A percentile compares a stretch with the other conserved stretches of the same genome.
Conservation (phyloP, 129 eudicot species). For the Apium graveolens region DNA sequence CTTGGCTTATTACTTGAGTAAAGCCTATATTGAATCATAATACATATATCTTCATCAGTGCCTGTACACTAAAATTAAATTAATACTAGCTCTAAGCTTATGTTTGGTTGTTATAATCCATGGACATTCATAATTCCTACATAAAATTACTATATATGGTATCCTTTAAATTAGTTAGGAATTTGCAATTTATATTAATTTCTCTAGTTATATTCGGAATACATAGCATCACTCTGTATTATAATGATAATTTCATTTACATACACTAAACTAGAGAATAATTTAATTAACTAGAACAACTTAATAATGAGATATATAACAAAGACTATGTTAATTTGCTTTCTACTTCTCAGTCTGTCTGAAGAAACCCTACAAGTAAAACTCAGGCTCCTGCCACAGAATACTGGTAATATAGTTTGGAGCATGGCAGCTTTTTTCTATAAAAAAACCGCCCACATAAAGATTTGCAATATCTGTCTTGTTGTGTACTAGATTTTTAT, state of each 20-base stretch:
- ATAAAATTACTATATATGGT: no score
- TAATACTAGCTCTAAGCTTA: background rate
- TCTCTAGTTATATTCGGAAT: no score
- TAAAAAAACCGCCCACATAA: background rate
- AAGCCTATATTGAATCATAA: background rate
- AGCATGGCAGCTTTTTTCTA: slow-evolving; percentile 1
- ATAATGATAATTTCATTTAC: background rate
- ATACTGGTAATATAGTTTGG: background rate
- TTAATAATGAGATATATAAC: background rate
- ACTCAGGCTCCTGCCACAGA: background rate
- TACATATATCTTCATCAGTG: background rate
- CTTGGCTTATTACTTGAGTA: background rate
- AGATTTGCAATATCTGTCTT: slow-evolving; percentile 5
- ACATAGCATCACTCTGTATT: background rate
- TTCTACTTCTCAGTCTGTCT: background rate
- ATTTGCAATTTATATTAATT: background rate
- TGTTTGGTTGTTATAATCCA: background rate
- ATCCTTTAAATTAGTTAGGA: background rate
- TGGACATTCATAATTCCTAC: background rate
- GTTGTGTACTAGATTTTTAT: background rate
- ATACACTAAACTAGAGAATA: background rate
- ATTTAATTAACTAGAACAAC: background rate
- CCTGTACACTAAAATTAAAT: background rate
- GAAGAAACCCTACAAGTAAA: background rate
- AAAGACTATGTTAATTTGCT: background rate